These are phyloP conservation scores for Penicillium lagena DNA, from an alignment of 495 filamentous ascomycete species.

Conservation along the genomic window DNA sequence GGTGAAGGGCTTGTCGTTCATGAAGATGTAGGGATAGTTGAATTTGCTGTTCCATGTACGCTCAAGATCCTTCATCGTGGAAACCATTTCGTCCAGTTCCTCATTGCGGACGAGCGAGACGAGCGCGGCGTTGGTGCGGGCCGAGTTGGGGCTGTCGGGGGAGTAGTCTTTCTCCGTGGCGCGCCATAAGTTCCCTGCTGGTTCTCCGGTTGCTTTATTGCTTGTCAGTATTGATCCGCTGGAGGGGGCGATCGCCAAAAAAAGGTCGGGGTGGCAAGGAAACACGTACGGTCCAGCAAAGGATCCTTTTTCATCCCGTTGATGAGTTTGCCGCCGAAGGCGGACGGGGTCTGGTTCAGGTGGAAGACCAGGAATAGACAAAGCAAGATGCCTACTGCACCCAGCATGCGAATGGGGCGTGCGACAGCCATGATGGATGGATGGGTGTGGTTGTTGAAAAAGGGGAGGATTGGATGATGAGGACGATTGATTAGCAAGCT, in stretches of 20 bases:
- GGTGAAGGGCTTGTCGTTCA: constrained; percentile 90
- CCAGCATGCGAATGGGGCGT: constrained; percentile 74
- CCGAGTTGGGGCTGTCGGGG: constrained; percentile 63
- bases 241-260: not conserved
- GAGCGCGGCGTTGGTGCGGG: constrained; percentile 87
- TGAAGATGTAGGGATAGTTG: constrained; percentile 99
- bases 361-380: constrained; percentile 71
- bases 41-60: constrained; percentile 97
- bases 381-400: constrained; percentile 59
- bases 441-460: constrained; percentile 11
- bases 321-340: constrained; percentile 26
- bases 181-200: constrained; percentile 63
- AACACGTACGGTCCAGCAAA: constrained; percentile 67
- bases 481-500: too few relatives aligned
- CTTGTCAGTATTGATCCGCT: constrained; percentile 2
- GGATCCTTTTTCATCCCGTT: constrained; percentile 65
- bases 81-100: constrained; percentile 75
- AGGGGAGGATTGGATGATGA: constrained; percentile 11
- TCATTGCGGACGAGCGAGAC: constrained; percentile 87
- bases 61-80: constrained; percentile 86
- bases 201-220: constrained; percentile 68
- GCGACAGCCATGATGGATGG: constrained; percentile 64
- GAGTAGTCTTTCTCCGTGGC: constrained; percentile 65
- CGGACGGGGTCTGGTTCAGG: constrained; percentile 47
- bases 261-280: constrained; percentile 4